Conservation (phyloP, 2,329 filamentous ascomycete species). For the Arthrobotrys sinensis region DNA sequence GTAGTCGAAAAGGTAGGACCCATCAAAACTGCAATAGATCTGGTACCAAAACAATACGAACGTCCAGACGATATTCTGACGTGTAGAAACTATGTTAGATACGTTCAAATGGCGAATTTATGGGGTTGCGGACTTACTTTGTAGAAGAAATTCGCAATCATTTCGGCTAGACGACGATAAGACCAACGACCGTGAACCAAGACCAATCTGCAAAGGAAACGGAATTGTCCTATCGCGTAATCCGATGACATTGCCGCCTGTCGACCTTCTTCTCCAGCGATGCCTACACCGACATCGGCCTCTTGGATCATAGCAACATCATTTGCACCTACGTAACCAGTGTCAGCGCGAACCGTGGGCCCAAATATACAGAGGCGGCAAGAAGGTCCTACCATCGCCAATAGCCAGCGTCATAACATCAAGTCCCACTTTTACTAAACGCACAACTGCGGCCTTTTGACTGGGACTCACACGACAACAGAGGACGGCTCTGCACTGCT, state of each 20-base stretch:
- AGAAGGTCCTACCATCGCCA: constrained; percentile 77
- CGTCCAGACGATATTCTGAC: constrained; percentile 93
- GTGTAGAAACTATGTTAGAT: constrained; percentile 63
- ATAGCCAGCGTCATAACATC: constrained; percentile 97
- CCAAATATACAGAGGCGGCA: neutral
- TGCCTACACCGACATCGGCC: constrained; percentile 95
- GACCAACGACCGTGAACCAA: constrained; percentile 95
- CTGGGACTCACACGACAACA: constrained; percentile 97
- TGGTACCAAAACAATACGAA: constrained; percentile 98
- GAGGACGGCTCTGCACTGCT: constrained; percentile 94
- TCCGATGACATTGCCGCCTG: constrained; percentile 97
- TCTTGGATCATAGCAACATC: constrained; percentile 99
- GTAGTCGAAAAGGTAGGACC: constrained; percentile 97
- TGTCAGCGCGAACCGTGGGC: constrained; percentile 6
- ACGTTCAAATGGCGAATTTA: neutral
- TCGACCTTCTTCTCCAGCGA: constrained; percentile 86
- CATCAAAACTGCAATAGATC: constrained; percentile 95
- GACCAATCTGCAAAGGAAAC: constrained; percentile 86
- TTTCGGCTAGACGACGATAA: constrained; percentile 93
- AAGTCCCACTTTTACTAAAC: constrained; percentile 93
- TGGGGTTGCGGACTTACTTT: constrained; percentile 73
- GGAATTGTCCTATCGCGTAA: constrained; percentile 94
- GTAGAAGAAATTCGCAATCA: constrained; percentile 99
- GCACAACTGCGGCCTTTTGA: constrained; percentile 96
- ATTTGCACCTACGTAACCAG: constrained; percentile 74